Evolutionary conservation across 2,329 filamentous ascomycete genomes (phyloP).

Genomic region (Davidsoniella virescens): DNA sequence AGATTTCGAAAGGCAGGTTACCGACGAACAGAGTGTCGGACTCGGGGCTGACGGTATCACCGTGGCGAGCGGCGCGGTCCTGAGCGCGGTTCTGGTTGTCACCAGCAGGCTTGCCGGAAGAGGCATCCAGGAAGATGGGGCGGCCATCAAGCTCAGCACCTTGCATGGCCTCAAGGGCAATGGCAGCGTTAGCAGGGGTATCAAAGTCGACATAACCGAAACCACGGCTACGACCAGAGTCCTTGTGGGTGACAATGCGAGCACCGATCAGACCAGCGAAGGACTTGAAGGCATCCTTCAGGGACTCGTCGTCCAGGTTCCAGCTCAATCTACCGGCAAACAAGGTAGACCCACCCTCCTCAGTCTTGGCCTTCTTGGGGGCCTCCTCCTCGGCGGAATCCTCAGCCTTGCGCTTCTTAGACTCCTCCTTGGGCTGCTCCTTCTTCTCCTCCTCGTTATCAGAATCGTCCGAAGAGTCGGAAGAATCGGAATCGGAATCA

Average conservation of each 20-base stretch:
- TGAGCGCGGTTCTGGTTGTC: constrained; percentile 39
- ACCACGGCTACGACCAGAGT: constrained; percentile 68
- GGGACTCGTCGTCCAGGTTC: constrained; percentile 72
- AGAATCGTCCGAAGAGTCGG: constrained; percentile 19
- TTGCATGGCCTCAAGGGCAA: constrained; percentile 60
- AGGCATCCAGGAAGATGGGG: constrained; percentile 52
- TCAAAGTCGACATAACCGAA: constrained; percentile 89
- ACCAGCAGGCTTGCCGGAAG: constrained; percentile 38
- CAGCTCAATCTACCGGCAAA: constrained; percentile 86
- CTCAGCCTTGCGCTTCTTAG: constrained; percentile 34
- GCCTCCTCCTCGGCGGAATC: constrained; percentile 30
- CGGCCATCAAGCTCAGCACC: constrained; percentile 60
- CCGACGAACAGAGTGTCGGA: constrained; percentile 82
- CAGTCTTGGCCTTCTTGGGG: constrained; percentile 53
- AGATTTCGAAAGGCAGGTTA: constrained; percentile 73
- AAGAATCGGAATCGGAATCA: constrained; percentile 20
- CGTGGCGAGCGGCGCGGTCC: constrained; percentile 52
- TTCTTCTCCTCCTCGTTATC: constrained; percentile 21
- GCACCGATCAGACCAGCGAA: constrained; percentile 57
- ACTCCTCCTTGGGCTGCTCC: constrained; percentile 20
- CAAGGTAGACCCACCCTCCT: constrained; percentile 33
- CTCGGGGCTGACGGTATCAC: constrained; percentile 63
- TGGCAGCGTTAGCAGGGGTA: constrained; percentile 47
- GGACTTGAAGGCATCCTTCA: constrained; percentile 65
- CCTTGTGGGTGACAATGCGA: constrained; percentile 71